Conservation (phyloP, 1,139 yeast species). For the Blastobotrys buckinghamii region DNA sequence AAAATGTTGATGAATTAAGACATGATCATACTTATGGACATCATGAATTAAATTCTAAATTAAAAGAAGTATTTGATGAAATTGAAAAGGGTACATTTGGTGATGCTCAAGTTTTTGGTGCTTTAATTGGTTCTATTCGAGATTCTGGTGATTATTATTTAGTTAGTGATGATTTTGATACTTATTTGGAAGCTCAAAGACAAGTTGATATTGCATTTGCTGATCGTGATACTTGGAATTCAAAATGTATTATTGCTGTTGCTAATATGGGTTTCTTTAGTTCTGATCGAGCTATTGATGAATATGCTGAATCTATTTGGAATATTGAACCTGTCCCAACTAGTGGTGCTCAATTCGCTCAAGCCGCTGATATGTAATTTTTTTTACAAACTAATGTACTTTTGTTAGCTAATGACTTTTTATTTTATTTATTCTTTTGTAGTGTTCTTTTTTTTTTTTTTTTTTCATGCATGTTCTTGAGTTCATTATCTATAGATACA, state of each 20-base stretch:
- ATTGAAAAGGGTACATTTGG: constrained; percentile 72
- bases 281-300: constrained; percentile 86
- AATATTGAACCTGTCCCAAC: constrained; percentile 60
- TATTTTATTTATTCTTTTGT: neutral
- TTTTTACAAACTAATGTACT: neutral
- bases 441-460: too few species aligned
- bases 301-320: constrained; percentile 92
- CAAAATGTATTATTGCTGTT: constrained; percentile 69
- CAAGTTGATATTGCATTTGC: constrained; percentile 67
- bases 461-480: too few species aligned
- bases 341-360: constrained; percentile 11
- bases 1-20: constrained; percentile 81
- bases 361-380: neutral
- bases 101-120: constrained; percentile 57
- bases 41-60: constrained; percentile 41
- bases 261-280: constrained; percentile 94
- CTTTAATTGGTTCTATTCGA: constrained; percentile 60
- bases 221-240: constrained; percentile 67
- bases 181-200: constrained; percentile 74
- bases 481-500: too few species aligned
- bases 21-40: constrained; percentile 59
- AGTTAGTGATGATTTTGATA: constrained; percentile 83
- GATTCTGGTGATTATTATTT: constrained; percentile 75
- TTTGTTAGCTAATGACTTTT: neutral
- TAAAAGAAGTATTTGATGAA: constrained; percentile 58